Evolutionary conservation across 257 asterid genomes (phyloP).

Genomic region (Ocimum tenuiflorum): DNA sequence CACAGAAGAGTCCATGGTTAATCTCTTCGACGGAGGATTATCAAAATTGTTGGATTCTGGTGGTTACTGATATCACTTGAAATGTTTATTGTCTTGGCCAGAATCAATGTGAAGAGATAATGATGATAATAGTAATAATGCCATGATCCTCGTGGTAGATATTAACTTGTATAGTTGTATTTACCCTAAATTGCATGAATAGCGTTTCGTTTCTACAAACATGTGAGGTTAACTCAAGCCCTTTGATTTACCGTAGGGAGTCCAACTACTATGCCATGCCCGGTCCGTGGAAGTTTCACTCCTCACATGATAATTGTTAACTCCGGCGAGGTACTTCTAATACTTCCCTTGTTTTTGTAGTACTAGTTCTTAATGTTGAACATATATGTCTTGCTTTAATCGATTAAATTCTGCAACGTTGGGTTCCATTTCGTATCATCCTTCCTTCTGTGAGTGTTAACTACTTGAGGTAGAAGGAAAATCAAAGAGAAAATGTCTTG

Average conservation of each 20-base stretch:
- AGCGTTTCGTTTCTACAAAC: not conserved
- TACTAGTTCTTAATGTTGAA: not conserved
- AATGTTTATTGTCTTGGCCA: no score
- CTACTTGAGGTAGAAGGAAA: not conserved
- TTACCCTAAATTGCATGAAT: no score
- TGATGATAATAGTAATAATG: no score
- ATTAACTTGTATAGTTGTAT: not conserved
- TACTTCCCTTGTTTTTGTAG: not conserved
- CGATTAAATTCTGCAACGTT: not conserved
- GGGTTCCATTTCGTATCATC: not conserved
- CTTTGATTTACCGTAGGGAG: constrained; percentile 36
- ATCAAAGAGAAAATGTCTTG: not conserved
- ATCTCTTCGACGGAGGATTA: not conserved
- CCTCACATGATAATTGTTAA: constrained; percentile 73
- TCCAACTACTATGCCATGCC: constrained; percentile 19
- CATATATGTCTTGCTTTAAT: not conserved
- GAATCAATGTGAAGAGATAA: no score
- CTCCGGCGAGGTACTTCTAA: constrained; percentile 65
- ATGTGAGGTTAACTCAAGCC: not conserved
- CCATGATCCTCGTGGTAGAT: not conserved
- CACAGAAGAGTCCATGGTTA: not conserved
- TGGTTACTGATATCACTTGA: not conserved
- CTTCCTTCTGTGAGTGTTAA: not conserved
- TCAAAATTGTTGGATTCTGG: not conserved
- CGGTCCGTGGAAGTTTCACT: constrained; percentile 59